Evolutionary conservation across 2,329 filamentous ascomycete genomes (phyloP).

Genomic region (Chalara sp.): DNA sequence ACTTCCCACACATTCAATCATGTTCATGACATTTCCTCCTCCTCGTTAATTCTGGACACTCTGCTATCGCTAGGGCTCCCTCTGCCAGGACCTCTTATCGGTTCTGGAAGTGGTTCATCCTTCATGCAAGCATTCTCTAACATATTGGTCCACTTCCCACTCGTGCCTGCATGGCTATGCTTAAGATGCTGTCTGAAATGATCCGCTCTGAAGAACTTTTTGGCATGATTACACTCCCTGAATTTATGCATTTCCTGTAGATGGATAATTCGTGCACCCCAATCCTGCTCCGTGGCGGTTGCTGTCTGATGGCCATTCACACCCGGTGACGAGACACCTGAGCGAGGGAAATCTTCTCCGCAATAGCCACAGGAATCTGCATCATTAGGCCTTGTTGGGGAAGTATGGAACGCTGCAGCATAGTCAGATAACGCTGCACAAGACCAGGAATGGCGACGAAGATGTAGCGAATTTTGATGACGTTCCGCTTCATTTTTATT

Average conservation of each 20-base stretch:
- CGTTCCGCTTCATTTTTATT: conserved; percentile 98
- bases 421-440: conserved; percentile 78
- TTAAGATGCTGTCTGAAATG: conserved; percentile 98
- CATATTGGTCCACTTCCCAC: conserved; percentile 98
- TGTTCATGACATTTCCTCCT: conserved; percentile 22
- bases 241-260: conserved; percentile 92
- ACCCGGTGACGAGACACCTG: conserved; percentile 31
- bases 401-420: conserved; percentile 81
- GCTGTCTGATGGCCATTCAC: conserved; percentile 35
- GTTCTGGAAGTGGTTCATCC: conserved; percentile 59
- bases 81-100: conserved; percentile 23
- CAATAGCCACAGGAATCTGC: conserved; percentile 90
- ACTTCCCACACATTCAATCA: not conserved
- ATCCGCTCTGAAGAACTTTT: conserved; percentile 96
- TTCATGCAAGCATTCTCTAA: conserved; percentile 95
- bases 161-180: conserved; percentile 92
- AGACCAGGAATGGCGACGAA: conserved; percentile 92
- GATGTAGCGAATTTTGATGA: conserved; percentile 90
- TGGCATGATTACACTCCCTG: conserved; percentile 93
- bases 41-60: conserved; percentile 24
- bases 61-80: conserved; percentile 18
- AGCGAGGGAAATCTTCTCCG: conserved; percentile 70
- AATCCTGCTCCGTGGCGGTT: conserved; percentile 70
- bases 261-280: conserved; percentile 81
- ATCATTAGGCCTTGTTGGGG: conserved; percentile 57